These are phyloP conservation scores for Eremothecium gossypii DNA, from an alignment of 1,139 yeast species.

Conservation along the genomic window DNA sequence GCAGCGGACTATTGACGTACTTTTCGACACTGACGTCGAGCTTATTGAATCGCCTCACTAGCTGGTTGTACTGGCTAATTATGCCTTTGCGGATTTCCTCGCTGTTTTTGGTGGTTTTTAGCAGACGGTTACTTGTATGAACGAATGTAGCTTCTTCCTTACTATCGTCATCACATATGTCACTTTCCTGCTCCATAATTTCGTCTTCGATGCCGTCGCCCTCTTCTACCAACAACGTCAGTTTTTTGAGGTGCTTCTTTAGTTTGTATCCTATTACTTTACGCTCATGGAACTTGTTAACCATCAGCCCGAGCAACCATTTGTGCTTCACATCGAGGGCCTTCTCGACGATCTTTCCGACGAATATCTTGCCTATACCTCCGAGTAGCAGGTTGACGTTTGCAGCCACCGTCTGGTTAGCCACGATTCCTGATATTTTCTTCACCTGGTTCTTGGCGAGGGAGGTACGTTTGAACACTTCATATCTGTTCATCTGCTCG, in stretches of 20 bases:
- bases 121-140: constrained; percentile 16
- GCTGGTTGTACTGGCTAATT: constrained; percentile 23
- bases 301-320: constrained; percentile 38
- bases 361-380: constrained; percentile 79
- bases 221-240: constrained; percentile 22
- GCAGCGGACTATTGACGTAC: constrained; percentile 50
- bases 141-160: constrained; percentile 20
- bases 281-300: constrained; percentile 28
- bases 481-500: constrained; percentile 84
- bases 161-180: constrained; percentile 22
- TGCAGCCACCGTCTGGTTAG: constrained; percentile 77
- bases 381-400: constrained; percentile 76
- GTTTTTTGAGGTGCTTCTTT: constrained; percentile 23
- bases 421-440: constrained; percentile 66
- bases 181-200: constrained; percentile 26
- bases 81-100: constrained; percentile 21
- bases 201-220: constrained; percentile 14
- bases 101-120: constrained; percentile 19
- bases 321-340: constrained; percentile 61
- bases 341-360: constrained; percentile 79
- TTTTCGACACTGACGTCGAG: constrained; percentile 30
- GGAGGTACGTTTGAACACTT: constrained; percentile 76
- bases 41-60: constrained; percentile 24
- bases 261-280: constrained; percentile 25
- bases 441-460: constrained; percentile 73